Base-by-base conservation (phyloP, 768 basidiomycete genomes). In the Pleurotus pulmonarius region DNA sequence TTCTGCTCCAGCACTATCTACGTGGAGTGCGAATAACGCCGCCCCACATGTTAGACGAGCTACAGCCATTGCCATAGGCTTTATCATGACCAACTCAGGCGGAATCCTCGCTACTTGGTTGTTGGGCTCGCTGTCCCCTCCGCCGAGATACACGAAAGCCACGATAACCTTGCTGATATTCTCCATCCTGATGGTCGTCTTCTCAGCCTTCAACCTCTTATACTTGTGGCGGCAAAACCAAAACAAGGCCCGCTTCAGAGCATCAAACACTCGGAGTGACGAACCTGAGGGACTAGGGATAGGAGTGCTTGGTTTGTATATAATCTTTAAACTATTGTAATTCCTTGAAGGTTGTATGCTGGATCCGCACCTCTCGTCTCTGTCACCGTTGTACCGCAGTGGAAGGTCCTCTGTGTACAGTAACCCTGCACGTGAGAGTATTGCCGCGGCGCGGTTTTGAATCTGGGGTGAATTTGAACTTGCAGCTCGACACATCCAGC, bases 21-120 rank as follows among this genome's bases (percentile, higher is more conserved):
- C 84, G 0, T 87, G 86, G 86, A 69, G 72, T 53, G 78, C 84
- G 9, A 86, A 87, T 68, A 87, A 86, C 69, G 73, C 80, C 5
- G 71, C 79, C 5, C 85, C 85, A 0, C 74, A 83, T 58, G 67
- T 75, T 43, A 73, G 83, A 25, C 78, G 85, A 15, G 86, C 83
- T 1, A 83, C 84, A 0, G 72, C 79, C 34, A 73, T 86, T 49
- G 84, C 83, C 15, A 73, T 85, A 22, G 76, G 76, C 1, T 81
- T 83, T 59, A 80, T 81, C 60, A 74, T 80, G 73, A 80, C 80
- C 20, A 86, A 85, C 62, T 70, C 75, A 0, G 83, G 83, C 9
- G 83, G 83, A 2, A 84, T 87, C 46, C 77, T 86, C 15, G 49
- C 49, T 49, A 49, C 49, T 16, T 49, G 49, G 49, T n/a, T 49